Evolutionary conservation across 495 filamentous ascomycete genomes (phyloP).

Genomic region (Halenospora varia): DNA sequence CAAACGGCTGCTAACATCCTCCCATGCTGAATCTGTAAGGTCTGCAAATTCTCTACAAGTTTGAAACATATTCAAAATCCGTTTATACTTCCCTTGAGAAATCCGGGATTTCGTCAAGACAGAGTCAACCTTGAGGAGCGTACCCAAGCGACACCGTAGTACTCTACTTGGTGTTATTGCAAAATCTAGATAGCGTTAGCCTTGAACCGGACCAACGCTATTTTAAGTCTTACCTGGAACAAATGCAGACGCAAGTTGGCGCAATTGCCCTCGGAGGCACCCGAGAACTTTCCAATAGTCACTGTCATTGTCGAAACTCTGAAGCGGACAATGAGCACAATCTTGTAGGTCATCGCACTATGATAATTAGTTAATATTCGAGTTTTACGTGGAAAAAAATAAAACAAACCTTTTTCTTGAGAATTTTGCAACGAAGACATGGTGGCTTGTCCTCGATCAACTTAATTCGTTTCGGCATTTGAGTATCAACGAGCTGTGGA

Average conservation of each 20-base stretch:
- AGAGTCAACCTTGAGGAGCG: constrained; percentile 11
- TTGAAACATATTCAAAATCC: constrained; percentile 15
- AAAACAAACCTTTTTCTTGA: constrained; percentile 16
- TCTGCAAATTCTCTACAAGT: constrained; percentile 2
- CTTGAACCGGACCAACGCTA: neutral
- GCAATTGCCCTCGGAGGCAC: constrained; percentile 11
- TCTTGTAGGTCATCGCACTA: constrained; percentile 11
- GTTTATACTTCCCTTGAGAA: constrained; percentile 12
- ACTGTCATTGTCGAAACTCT: constrained; percentile 14
- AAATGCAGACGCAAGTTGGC: constrained; percentile 4
- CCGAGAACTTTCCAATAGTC: constrained; percentile 20
- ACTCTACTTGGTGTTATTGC: constrained; percentile 5
- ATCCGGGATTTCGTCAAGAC: constrained; percentile 13
- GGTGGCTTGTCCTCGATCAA: neutral
- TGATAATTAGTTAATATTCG: neutral
- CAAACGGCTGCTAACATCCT: neutral
- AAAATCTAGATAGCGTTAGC: constrained; percentile 3
- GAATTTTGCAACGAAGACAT: constrained; percentile 19
- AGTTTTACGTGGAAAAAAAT: neutral
- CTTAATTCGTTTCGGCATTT: neutral
- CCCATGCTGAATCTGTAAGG: constrained; percentile 8
- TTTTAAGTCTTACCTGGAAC: constrained; percentile 6
- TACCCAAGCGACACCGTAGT: constrained; percentile 1
- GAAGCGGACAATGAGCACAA: constrained; percentile 16
- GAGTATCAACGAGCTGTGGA: neutral